phyloP scores from a whole-genome alignment of 805 yeast species.

The Ogataea wickerhamii region DNA sequence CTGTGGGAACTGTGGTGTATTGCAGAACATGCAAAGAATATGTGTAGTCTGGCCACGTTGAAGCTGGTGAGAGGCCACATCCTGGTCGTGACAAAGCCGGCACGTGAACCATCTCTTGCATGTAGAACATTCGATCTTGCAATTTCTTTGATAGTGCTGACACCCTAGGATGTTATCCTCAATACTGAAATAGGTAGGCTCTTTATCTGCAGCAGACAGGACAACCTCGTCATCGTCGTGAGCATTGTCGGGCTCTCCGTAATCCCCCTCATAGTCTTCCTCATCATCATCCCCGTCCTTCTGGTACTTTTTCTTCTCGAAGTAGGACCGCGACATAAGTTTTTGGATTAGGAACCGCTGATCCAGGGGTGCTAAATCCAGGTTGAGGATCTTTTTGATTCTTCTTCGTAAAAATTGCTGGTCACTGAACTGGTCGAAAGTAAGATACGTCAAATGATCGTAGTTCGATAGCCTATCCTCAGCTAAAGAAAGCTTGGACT shows the following conservation, averaged over 20 bases:
- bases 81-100: slow-evolving; percentile 80
- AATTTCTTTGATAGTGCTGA: slow-evolving; percentile 74
- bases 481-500: slow-evolving; percentile 7
- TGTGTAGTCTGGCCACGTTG: slow-evolving; percentile 57
- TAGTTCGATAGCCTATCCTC: slow-evolving; percentile 16
- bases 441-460: slow-evolving; percentile 28
- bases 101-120: slow-evolving; percentile 79
- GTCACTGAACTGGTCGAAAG: slow-evolving; percentile 34
- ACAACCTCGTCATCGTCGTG: slow-evolving; percentile 36
- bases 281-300: slow-evolving; percentile 15
- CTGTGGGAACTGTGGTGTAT: slow-evolving; percentile 68
- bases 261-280: slow-evolving; percentile 13
- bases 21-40: slow-evolving; percentile 79
- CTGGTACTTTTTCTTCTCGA: slow-evolving; percentile 38
- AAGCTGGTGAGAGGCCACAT: slow-evolving; percentile 51
- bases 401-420: slow-evolving; percentile 40
- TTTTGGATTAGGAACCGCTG: slow-evolving; percentile 54
- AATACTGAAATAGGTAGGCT: slow-evolving; percentile 45
- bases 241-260: slow-evolving; percentile 17
- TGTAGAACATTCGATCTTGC: slow-evolving; percentile 76
- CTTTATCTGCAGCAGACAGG: slow-evolving; percentile 44
- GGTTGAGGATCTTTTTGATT: slow-evolving; percentile 45
- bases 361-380: slow-evolving; percentile 38
- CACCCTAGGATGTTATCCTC: slow-evolving; percentile 62
- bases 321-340: slow-evolving; percentile 66